These are phyloP conservation scores for Leishmania braziliensis DNA, from an alignment of 208 protist genomes.

Conservation along the genomic window DNA sequence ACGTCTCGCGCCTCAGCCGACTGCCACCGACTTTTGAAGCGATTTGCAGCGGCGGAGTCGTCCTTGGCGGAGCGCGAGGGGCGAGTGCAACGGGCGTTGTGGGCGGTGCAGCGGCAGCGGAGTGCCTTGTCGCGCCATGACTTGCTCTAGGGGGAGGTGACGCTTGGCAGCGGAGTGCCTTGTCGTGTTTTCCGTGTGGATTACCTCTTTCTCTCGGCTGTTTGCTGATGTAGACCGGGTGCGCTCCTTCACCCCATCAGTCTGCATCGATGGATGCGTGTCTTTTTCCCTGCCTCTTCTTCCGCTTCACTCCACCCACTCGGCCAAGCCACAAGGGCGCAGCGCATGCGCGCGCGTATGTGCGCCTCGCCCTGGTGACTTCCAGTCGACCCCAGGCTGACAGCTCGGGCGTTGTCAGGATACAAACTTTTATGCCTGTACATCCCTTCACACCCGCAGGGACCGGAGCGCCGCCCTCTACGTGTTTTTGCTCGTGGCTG, in stretches of 20 bases:
- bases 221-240: not conserved
- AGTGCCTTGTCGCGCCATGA: constrained; percentile 39
- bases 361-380: not conserved
- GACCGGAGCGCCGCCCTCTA: not conserved
- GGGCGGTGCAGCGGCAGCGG: constrained; percentile 20
- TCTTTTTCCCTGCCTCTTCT: not conserved
- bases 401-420: not conserved
- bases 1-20: not conserved
- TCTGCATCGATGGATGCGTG: not conserved
- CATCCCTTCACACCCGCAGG: not conserved
- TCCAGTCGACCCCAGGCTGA: not conserved
- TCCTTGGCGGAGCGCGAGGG: constrained; percentile 37
- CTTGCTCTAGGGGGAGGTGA: constrained; percentile 20
- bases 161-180: not conserved
- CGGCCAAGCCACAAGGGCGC: not conserved
- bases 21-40: constrained; percentile 27
- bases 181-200: not conserved
- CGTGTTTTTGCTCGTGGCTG: not conserved
- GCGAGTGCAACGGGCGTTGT: constrained; percentile 33
- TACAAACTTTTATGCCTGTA: not conserved
- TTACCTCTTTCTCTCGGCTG: not conserved
- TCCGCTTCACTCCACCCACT: not conserved
- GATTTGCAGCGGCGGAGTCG: constrained; percentile 34
- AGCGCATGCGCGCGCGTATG: not conserved
- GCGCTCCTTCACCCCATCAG: not conserved